These are phyloP conservation scores for Cryptococcus maquisensis DNA, from an alignment of 1,284 basidiomycete species.

Conservation along the genomic window DNA sequence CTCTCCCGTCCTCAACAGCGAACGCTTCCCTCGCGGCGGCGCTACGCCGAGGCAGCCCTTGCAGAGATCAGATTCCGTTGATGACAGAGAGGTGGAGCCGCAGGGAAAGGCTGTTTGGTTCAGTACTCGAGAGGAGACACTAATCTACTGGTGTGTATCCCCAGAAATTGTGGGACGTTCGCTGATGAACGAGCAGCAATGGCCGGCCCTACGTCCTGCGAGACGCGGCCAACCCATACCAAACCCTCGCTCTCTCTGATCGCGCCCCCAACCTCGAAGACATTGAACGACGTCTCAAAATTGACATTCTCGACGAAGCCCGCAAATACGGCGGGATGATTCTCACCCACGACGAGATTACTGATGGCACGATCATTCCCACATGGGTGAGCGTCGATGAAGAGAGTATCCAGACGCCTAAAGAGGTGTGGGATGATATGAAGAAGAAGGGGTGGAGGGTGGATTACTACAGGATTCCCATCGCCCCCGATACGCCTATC, in stretches of 20 bases:
- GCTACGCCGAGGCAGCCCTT: conserved; percentile 1
- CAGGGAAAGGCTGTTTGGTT: conserved; percentile 52
- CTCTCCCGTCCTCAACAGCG: background rate
- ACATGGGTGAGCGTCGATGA: conserved; percentile 93
- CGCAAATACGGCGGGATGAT: conserved; percentile 81
- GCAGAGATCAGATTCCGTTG: background rate
- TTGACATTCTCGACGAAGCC: conserved; percentile 89
- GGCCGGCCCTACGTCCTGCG: conserved; percentile 93
- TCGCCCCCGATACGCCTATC: conserved; percentile 81
- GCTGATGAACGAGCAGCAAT: conserved; percentile 56
- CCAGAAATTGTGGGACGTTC: background rate
- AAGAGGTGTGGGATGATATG: conserved; percentile 80
- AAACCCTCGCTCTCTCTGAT: conserved; percentile 78
- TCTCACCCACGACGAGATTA: conserved; percentile 75
- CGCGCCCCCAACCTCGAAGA: conserved; percentile 92
- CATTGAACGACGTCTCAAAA: conserved; percentile 85
- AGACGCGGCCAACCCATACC: conserved; percentile 79
- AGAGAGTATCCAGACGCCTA: conserved; percentile 77
- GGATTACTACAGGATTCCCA: conserved; percentile 83
- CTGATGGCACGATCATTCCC: conserved; percentile 77
- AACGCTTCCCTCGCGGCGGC: conserved; percentile 12
- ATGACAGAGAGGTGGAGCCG: conserved; percentile 7
- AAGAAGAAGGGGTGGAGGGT: conserved; percentile 82
- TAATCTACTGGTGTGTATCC: conserved; percentile 34
- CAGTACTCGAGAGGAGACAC: conserved; percentile 53